phyloP scores from a whole-genome alignment of 176 grass and related monocot species.

The Triticum aestivum region IWGSC_CS_RefSeq_v2.1 NC_057811.1:126196903-126197402 shows the following conservation, averaged over 20 bases:
- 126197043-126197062: background rate
- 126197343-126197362: background rate
- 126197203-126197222: constrained; percentile 94
- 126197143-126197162: constrained; percentile 53
- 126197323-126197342: background rate
- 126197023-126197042: background rate
- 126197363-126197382: background rate
- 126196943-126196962: constrained; percentile 49
- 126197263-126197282: constrained; percentile 90
- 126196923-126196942: constrained; percentile 53
- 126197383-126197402: background rate
- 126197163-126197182: constrained; percentile 84
- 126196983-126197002: too few relatives aligned
- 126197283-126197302: constrained; percentile 84
- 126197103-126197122: background rate
- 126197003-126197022: too few relatives aligned
- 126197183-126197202: constrained; percentile 98
- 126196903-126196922: constrained; percentile 79
- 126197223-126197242: constrained; percentile 55
- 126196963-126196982: background rate
- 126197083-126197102: background rate
- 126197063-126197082: constrained; percentile 22
- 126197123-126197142: background rate
- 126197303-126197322: background rate
- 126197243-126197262: constrained; percentile 68